These are phyloP conservation scores for Achlya hypogyna DNA, from an alignment of 352 stramenopile species.

Conservation along the genomic window DNA sequence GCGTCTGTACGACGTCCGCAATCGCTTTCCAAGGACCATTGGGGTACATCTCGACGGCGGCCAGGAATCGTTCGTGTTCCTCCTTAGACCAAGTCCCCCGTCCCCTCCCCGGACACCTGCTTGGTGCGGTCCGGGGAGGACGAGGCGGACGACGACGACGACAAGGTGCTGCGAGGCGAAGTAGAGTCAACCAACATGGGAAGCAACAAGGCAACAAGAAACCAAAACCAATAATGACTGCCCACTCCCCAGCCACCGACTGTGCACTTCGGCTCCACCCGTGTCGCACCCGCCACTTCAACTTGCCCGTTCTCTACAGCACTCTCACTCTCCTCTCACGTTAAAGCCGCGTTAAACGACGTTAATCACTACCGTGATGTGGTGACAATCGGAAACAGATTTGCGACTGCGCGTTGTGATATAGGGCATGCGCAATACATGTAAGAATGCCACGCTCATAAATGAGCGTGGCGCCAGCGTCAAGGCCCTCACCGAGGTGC, in stretches of 20 bases:
- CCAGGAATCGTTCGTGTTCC: slow-evolving; percentile 74
- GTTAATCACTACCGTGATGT: too few species aligned
- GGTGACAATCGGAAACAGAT: too few species aligned
- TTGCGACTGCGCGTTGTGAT: too few species aligned
- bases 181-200: slow-evolving; percentile 8
- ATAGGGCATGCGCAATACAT: too few species aligned
- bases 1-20: slow-evolving; percentile 67
- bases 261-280: background rate
- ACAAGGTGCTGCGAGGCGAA: slow-evolving; percentile 1
- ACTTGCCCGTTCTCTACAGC: background rate
- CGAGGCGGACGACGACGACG: background rate
- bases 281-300: background rate
- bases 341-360: too few species aligned
- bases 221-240: slow-evolving; percentile 18
- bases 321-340: background rate
- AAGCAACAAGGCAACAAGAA: too few species aligned
- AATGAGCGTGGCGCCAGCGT: too few species aligned
- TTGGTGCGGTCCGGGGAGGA: background rate
- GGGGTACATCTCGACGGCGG: slow-evolving; percentile 81
- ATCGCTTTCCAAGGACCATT: slow-evolving; percentile 76
- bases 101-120: background rate
- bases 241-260: background rate
- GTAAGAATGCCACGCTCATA: too few species aligned
- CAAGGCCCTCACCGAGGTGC: too few species aligned
- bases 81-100: slow-evolving; percentile 21